Percentiles rank a stretch among this genome's conserved stretches.
These are phyloP conservation scores for Oryza australiensis DNA, from an alignment of 176 grass and related monocot genomes.

Conservation along the genomic window DNA sequence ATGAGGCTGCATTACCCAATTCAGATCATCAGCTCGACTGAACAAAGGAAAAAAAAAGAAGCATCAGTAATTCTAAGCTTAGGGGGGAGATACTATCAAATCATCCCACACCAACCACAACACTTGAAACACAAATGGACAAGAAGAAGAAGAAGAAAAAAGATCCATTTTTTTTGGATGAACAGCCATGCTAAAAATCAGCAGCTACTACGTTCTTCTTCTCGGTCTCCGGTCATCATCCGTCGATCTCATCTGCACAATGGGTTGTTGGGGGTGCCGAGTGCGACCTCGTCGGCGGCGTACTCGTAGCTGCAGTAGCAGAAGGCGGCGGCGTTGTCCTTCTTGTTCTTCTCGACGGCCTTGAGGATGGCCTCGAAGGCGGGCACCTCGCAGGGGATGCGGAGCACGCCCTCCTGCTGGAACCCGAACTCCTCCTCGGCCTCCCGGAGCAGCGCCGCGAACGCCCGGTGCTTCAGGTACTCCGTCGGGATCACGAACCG, in stretches of 20 bases:
- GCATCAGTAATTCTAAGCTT: slow-evolving; percentile 23
- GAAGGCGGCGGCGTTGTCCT: slow-evolving; percentile 36
- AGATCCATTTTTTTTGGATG: neutral
- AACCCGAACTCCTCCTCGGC: slow-evolving; percentile 91
- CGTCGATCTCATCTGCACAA: slow-evolving; percentile 58
- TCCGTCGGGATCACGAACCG: slow-evolving; percentile 79
- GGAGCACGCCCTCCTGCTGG: slow-evolving; percentile 76
- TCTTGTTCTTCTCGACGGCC: slow-evolving; percentile 56
- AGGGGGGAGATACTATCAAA: slow-evolving; percentile 58
- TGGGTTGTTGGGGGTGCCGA: slow-evolving; percentile 46
- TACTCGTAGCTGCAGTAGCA: slow-evolving; percentile 59
- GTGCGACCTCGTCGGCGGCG: slow-evolving; percentile 30
- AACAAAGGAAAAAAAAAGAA: neutral
- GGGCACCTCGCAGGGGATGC: slow-evolving; percentile 71
- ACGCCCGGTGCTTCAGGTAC: slow-evolving; percentile 61
- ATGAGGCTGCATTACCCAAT: slow-evolving; percentile 37
- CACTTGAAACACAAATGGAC: neutral
- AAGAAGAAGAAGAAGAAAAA: neutral
- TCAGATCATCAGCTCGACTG: neutral
- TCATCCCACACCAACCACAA: slow-evolving; percentile 55
- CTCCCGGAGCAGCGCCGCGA: slow-evolving; percentile 58
- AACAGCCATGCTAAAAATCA: neutral
- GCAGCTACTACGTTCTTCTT: neutral
- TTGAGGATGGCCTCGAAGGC: slow-evolving; percentile 59
- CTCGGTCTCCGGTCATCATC: neutral